phyloP scores from a whole-genome alignment of 257 asterid genomes.

The Salvia hispanica region DNA sequence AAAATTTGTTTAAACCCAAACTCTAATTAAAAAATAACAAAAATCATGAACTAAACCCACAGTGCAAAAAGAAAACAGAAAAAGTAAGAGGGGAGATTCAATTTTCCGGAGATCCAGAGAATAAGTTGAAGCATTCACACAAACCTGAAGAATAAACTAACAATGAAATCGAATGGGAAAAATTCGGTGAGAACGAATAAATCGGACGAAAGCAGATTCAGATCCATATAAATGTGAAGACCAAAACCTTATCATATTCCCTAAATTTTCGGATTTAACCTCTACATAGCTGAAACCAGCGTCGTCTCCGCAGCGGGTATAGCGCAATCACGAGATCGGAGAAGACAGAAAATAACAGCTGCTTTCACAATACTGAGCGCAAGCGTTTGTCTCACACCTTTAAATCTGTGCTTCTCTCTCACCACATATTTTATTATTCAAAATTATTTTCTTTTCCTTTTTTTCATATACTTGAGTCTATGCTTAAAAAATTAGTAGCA shows the following conservation, averaged over 20 bases:
- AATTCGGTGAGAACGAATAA: neutral
- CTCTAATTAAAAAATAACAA: neutral
- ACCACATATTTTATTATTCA: neutral
- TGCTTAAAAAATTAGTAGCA: too few relatives aligned
- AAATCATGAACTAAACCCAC: neutral
- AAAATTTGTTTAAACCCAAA: too few relatives aligned
- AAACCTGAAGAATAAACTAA: slow-evolving; percentile 5
- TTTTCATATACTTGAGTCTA: too few relatives aligned
- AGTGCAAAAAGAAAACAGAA: neutral
- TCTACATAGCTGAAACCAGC: slow-evolving; percentile 5
- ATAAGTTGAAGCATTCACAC: slow-evolving; percentile 5
- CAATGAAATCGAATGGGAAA: neutral
- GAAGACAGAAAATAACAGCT: slow-evolving; percentile 18
- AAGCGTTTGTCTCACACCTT: slow-evolving; percentile 1
- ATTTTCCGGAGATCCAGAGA: neutral
- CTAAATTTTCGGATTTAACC: neutral
- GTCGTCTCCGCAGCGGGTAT: neutral
- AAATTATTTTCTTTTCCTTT: neutral
- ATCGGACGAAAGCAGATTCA: slow-evolving; percentile 13
- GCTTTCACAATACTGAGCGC: slow-evolving; percentile 8
- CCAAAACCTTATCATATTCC: neutral
- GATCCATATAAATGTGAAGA: slow-evolving; percentile 12
- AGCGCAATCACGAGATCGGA: slow-evolving; percentile 19
- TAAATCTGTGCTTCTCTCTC: slow-evolving; percentile 16
- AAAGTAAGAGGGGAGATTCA: neutral